These are phyloP conservation scores for Saccharomycopsis sp. DNA, from an alignment of 805 yeast genomes.

Conservation along the genomic window DNA sequence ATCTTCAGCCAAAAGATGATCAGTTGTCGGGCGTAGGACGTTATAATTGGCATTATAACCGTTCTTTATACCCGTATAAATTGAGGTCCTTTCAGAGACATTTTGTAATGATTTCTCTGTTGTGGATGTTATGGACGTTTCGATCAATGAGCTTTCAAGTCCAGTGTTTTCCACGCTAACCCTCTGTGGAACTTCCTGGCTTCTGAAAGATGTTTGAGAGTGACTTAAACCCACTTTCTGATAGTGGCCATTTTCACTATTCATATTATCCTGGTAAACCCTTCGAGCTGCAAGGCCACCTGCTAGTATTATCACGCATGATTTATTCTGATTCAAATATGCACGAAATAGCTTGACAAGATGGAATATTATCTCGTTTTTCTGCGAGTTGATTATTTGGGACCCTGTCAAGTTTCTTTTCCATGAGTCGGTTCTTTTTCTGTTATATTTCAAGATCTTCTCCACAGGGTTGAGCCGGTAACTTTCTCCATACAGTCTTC, in stretches of 20 bases:
- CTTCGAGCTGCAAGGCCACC: conserved; percentile 10
- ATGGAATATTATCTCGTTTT: conserved; percentile 3
- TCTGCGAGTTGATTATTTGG: conserved; percentile 8
- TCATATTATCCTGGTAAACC: neutral
- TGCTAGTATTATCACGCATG: conserved; percentile 12
- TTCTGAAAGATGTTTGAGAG: no score
- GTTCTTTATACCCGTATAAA: neutral
- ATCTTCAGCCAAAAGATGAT: no score
- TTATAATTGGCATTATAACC: neutral
- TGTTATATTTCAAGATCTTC: conserved; percentile 13
- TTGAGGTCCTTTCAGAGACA: neutral
- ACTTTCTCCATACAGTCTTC: conserved; percentile 11
- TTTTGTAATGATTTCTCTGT: neutral
- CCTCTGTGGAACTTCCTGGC: no score
- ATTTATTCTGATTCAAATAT: conserved; percentile 9
- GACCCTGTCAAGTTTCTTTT: conserved; percentile 1
- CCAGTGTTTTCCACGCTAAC: no score
- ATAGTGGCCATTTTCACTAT: no score
- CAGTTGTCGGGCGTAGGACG: neutral
- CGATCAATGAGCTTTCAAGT: no score
- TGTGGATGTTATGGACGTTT: neutral
- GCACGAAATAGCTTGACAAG: conserved; percentile 6
- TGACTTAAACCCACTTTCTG: no score
- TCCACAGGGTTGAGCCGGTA: conserved; percentile 12
- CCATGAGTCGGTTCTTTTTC: conserved; percentile 7